Conservation (phyloP, 2,329 filamentous ascomycete genomes). For the Eutypa lata region DNA sequence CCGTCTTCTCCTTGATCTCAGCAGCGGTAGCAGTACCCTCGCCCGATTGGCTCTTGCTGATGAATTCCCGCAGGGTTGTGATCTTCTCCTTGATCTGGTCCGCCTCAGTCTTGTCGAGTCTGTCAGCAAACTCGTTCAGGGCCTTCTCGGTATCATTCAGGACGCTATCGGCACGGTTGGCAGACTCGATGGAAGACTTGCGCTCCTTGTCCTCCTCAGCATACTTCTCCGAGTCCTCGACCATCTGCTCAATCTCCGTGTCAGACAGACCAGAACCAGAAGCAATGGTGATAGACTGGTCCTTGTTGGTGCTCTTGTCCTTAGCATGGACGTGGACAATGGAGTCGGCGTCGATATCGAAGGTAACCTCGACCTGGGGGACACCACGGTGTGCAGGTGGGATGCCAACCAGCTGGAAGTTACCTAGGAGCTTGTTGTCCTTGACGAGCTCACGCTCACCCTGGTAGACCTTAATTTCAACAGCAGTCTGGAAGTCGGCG, state of each 20-base stretch:
- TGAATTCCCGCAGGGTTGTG: slow-evolving; percentile 75
- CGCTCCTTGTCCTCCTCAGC: slow-evolving; percentile 94
- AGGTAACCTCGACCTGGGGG: slow-evolving; percentile 95
- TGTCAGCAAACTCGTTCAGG: slow-evolving; percentile 93
- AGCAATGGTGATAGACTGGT: slow-evolving; percentile 98
- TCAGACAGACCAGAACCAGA: slow-evolving; percentile 97
- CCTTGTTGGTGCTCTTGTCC: slow-evolving; percentile 99
- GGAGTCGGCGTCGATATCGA: slow-evolving; percentile 97
- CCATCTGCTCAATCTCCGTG: slow-evolving; percentile 93
- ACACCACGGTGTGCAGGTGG: slow-evolving; percentile 95
- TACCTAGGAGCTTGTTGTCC: slow-evolving; percentile 97
- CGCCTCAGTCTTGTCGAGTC: slow-evolving; percentile 93
- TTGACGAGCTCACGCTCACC: slow-evolving; percentile 98
- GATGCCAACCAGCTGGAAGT: slow-evolving; percentile 99
- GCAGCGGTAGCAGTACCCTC: slow-evolving; percentile 82
- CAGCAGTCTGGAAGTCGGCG: slow-evolving; percentile 96
- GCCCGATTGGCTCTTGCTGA: slow-evolving; percentile 91
- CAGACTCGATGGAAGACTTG: slow-evolving; percentile 90
- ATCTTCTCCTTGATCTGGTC: slow-evolving; percentile 96
- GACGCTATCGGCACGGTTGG: slow-evolving; percentile 95
- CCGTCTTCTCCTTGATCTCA: slow-evolving; percentile 97
- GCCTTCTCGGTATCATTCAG: slow-evolving; percentile 98
- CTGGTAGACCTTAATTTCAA: slow-evolving; percentile 99
- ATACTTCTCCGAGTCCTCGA: slow-evolving; percentile 96
- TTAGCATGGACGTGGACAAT: slow-evolving; percentile 98